phyloP scores from a whole-genome alignment of 2,329 filamentous ascomycete genomes.

The Nakataea oryzae region DNA sequence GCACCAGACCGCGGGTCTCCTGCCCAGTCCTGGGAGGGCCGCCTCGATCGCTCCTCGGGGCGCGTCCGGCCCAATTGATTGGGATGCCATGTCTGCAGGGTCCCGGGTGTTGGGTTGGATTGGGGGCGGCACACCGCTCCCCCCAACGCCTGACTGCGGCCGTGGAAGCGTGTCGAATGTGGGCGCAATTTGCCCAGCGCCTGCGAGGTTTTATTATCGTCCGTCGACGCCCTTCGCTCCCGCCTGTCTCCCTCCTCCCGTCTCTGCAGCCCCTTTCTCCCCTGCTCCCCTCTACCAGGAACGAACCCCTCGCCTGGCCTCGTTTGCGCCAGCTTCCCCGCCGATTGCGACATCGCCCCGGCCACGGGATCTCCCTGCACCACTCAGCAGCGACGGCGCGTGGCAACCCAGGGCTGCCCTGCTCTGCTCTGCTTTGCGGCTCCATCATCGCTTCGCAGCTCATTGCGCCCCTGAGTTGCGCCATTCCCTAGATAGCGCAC shows the following conservation, averaged over 20 bases:
- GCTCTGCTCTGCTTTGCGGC: not conserved
- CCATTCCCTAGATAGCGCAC: slow-evolving; percentile 11
- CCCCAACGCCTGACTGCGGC: too few species aligned
- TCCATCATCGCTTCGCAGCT: slow-evolving; percentile 3
- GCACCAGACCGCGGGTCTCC: too few species aligned
- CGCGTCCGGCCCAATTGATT: not conserved
- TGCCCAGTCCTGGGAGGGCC: too few species aligned
- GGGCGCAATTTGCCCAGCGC: too few species aligned
- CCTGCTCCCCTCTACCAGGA: not conserved
- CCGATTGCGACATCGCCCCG: slow-evolving; percentile 5
- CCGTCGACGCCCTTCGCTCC: not conserved
- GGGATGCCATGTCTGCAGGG: not conserved
- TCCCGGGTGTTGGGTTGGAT: not conserved
- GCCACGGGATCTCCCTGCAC: not conserved
- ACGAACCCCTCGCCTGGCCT: not conserved
- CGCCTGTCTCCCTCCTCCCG: not conserved
- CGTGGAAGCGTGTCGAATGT: not conserved
- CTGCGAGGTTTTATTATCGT: not conserved
- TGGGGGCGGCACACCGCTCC: not conserved
- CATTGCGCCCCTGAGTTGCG: slow-evolving; percentile 14
- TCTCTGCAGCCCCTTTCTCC: too few species aligned
- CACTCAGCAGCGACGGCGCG: not conserved
- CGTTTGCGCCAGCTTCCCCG: not conserved
- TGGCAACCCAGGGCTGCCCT: not conserved
- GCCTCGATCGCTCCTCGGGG: not conserved